Conservation (phyloP, 352 stramenopile species). For the Globisporangium orthogonon region DNA sequence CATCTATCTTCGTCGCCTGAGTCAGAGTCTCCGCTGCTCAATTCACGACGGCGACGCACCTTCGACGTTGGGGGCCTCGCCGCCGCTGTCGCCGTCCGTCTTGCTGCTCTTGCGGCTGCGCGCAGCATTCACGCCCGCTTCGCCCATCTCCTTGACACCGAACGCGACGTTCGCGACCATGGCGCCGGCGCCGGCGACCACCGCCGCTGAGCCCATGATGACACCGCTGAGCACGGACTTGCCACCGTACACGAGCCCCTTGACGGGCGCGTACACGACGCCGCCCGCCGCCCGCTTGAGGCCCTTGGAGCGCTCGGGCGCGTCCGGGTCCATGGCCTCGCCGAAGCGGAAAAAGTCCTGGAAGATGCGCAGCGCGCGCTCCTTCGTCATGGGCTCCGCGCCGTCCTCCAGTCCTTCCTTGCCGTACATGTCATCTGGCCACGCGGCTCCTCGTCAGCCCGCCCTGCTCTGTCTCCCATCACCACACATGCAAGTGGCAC, state of each 20-base stretch:
- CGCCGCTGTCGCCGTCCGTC: constrained; percentile 27
- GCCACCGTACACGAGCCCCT: constrained; percentile 77
- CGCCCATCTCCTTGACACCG: constrained; percentile 84
- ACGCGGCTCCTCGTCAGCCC: too few species aligned
- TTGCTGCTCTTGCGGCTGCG: constrained; percentile 57
- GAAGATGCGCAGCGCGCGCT: constrained; percentile 82
- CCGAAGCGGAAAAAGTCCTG: constrained; percentile 84
- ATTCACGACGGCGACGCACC: background rate
- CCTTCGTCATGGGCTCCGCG: constrained; percentile 76
- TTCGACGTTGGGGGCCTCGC: constrained; percentile 12
- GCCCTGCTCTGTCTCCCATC: background rate
- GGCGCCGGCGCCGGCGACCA: constrained; percentile 65
- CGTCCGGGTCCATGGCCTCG: constrained; percentile 79
- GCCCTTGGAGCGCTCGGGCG: constrained; percentile 68
- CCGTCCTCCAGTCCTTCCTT: constrained; percentile 88
- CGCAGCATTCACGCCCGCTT: constrained; percentile 71
- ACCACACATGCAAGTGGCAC: background rate
- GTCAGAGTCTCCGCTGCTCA: too few species aligned
- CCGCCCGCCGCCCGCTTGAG: constrained; percentile 71
- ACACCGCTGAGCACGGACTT: constrained; percentile 78
- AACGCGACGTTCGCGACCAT: constrained; percentile 82
- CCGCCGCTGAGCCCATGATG: constrained; percentile 76
- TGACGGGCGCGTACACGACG: constrained; percentile 75
- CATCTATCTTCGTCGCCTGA: too few species aligned
- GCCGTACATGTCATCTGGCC: constrained; percentile 88